Evolutionary conservation across 1,284 basidiomycete species (phyloP), one percentile per base, ranked within the genome.

Genomic region (Taiwanofungus camphoratus): DNA sequence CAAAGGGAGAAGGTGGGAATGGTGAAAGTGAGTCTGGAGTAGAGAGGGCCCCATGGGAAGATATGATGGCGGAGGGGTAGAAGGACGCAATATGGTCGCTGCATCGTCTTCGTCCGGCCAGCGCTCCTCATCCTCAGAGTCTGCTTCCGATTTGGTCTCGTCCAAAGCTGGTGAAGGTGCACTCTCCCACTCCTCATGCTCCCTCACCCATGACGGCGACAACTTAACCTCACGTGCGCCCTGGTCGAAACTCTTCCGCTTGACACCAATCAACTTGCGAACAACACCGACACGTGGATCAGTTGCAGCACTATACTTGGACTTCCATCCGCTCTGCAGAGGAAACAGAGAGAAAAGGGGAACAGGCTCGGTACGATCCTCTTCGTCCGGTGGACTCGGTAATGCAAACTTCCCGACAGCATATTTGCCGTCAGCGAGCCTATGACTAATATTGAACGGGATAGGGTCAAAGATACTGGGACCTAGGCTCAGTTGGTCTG

Each of bases 341-440:
- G 34, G 42, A 21, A 29, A 45, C n/a, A 15, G 48, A 15, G 18
- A 32, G 26, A 13, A 36, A 34, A 41, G 42, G 16, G 24, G n/a
- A 16, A 64, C 47, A 6, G 57, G 58, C 32, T 60, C 60, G 12
- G 60, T 61, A 39, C 59, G 55, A 37, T 71, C 70, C 40, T 68
- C 63, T 39, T 79, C 76, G 36, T 73, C 69, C 3, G 76, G 74
- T 4, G 82, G 77, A 44, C 72, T 80, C 2, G 81, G 76, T 33
- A 87, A 61, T 4, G 82, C 75, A 57, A 88, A 90, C 61, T 88
- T 89, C 18, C 86, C 87, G 20, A 69, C 53, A 2, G 73, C 69
- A 57, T 90, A 89, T 61, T 88, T 89, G 8, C 74, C 77, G 56
- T 89, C 87, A 4, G 74, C 67, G 4, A 68, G 46, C 18, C 70